Base-by-base conservation (phyloP, 2,329 filamentous ascomycete species). In the Neopestalotiopsis sp. region DNA sequence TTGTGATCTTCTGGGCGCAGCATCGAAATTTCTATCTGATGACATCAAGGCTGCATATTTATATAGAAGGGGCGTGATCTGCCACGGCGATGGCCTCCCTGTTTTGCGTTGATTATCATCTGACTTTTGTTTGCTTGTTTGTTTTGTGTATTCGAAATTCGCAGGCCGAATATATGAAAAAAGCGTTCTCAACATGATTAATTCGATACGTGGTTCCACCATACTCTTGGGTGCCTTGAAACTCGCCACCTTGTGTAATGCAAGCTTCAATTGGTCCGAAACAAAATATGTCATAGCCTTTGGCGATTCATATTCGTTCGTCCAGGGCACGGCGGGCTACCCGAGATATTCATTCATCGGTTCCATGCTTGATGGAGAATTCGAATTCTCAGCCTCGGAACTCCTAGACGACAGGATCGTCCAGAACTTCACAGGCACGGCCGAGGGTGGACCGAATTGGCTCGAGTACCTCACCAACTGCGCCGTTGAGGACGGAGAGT, bases 401-500 rank as follows among this genome's bases (percentile, higher is more conserved):
- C 78, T 87, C 1, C 77, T 86, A 32, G 77, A 73, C 1, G 76
- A 85, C 71, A 76, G 80, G 71, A 87, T 87, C 66, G 80, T 86
- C 1, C 66, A 67, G 40, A 86, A 87, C 42, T 81, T 84, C 70
- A 83, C 81, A 2, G 77, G 76, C 17, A 85, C 84, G 0, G 84
- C 85, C 24, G 83, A 85, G 67, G 86, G 85, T 1, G 86, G 86
- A 0, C 83, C 86, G 0, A 86, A 88, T 65, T 88, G 86, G 85
- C 80, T 87, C 2, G 84, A 88, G 72, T 84, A 81, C 66, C 78
- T 88, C 17, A 88, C 86, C 6, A 74, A 76, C 0, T 88, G 87
- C 71, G 85, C 82, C 34, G 65, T 83, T 10, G 71, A 82, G 38
- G 74, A 80, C 17, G 84, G 84, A 3, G 72, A 82, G 1, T 82